Evolutionary conservation across 2,329 filamentous ascomycete species (phyloP).

Genomic region (Stagonosporopsis vannaccii): DNA sequence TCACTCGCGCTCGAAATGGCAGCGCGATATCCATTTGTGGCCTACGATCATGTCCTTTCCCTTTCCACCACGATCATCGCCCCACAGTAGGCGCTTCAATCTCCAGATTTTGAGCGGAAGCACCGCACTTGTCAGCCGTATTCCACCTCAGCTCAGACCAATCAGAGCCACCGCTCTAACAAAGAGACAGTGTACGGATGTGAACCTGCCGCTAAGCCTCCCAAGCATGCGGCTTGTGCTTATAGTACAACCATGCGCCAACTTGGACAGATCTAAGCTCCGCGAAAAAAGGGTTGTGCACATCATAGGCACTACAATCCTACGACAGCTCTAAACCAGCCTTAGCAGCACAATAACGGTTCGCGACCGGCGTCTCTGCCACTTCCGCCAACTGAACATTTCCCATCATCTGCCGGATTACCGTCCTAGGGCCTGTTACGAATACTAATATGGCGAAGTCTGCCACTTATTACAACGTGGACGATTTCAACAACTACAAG

Average conservation of each 20-base stretch:
- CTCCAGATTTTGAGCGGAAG: neutral
- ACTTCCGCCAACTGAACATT: neutral
- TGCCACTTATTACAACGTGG: slow-evolving; percentile 33
- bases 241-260: slow-evolving; percentile 11
- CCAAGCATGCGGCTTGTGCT: neutral
- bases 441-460: slow-evolving; percentile 29
- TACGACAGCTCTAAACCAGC: neutral
- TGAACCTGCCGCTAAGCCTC: slow-evolving; percentile 13
- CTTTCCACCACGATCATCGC: neutral
- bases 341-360: neutral
- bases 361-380: neutral
- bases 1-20: neutral
- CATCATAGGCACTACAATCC: neutral
- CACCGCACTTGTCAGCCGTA: slow-evolving; percentile 13
- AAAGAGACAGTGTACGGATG: slow-evolving; percentile 1
- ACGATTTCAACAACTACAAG: slow-evolving; percentile 35
- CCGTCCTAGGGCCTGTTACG: neutral
- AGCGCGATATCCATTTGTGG: neutral
- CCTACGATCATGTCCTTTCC: neutral
- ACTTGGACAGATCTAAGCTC: neutral
- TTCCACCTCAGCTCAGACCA: slow-evolving; percentile 13
- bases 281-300: neutral
- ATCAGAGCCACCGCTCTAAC: slow-evolving; percentile 1
- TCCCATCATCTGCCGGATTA: too few relatives aligned
- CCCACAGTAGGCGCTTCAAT: neutral